Base-by-base conservation (phyloP, 257 asterid species). In the Nicotiana attenuata region DNA sequence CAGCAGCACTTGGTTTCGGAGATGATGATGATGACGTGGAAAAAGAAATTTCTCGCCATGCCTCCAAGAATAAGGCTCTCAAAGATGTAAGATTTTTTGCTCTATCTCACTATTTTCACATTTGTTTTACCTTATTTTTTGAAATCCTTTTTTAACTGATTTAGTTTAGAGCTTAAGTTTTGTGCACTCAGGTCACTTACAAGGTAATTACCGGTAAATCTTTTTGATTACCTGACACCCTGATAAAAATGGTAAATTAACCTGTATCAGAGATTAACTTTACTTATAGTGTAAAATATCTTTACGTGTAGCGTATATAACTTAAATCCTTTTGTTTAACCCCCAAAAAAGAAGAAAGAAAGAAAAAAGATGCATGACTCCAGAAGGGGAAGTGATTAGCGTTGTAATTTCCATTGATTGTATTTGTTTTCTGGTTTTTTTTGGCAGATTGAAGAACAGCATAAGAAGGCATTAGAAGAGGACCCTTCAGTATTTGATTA, bases 391-490 rank as follows among this genome's bases (percentile, higher is more conserved):
- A 47, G 61, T 24, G 56, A 63, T 16, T 59, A 76, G 55, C 26
- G 15, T 10, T 52, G 11, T 77, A 16, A 31, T 5, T 41, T 50
- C 38, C 56, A 17, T 15, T 50, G 29, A 53, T 85, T 60, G 10
- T 3, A 20, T 77, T 68, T 82, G 45, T 56, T 28, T 61, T 75
- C 15, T 71, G 56, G 33, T 38, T 7, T 24, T 24, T 50, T 11
- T 56, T 83, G 77, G 77, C 67, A 93, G 99, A 84, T 92, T 85
- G 99, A 95, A 77, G 98, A 93, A 88, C 95, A 87, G 88, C 97
- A 95, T 80, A 90, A 93, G 91, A 95, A 92, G 89, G 92, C 98
- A 83, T 89, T 95, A 61, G 96, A 92, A 85, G 98, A 95, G 93
- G 98, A 95, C 35, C 98, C 98, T 63, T 87, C 86, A 14, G 99